Evolutionary conservation across 2,329 filamentous ascomycete genomes (phyloP).

Genomic region (Hortaea sp.): DNA sequence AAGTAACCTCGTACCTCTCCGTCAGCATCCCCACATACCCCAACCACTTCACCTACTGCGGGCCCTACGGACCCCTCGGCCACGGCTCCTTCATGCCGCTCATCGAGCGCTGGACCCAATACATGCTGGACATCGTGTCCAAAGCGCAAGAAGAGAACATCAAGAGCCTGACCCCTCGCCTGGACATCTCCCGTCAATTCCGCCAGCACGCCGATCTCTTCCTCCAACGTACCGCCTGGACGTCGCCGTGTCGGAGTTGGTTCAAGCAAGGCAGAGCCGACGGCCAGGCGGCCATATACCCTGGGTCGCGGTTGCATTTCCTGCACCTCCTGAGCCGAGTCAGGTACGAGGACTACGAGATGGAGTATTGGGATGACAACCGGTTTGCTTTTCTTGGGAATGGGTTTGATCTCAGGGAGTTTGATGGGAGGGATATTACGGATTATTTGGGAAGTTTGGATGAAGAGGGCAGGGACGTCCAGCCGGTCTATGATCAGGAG

Average conservation of each 20-base stretch:
- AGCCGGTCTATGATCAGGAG: conserved; percentile 32
- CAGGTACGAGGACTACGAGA: conserved; percentile 34
- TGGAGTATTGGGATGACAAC: conserved; percentile 31
- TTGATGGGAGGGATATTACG: conserved; percentile 38
- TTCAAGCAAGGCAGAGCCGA: conserved; percentile 29
- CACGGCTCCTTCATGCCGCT: conserved; percentile 33
- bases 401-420: conserved; percentile 36
- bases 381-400: conserved; percentile 34
- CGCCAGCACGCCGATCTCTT: conserved; percentile 33
- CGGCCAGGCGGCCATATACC: conserved; percentile 30
- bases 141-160: conserved; percentile 35
- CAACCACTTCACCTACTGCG: conserved; percentile 36
- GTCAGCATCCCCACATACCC: conserved; percentile 33
- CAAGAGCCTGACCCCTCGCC: conserved; percentile 28
- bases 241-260: conserved; percentile 24
- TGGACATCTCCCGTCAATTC: conserved; percentile 24
- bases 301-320: conserved; percentile 30
- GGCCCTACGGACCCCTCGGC: conserved; percentile 31
- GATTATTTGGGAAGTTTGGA: conserved; percentile 34
- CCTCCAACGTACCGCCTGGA: conserved; percentile 30
- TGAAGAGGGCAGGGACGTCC: conserved; percentile 28
- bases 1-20: conserved; percentile 32
- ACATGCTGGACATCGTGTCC: conserved; percentile 30
- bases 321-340: conserved; percentile 27
- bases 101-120: conserved; percentile 30